Percentiles rank a stretch among this genome's conserved stretches.
phyloP scores from a whole-genome alignment of 1,139 yeast genomes.

The Entelexis sorbosivorans region DNA sequence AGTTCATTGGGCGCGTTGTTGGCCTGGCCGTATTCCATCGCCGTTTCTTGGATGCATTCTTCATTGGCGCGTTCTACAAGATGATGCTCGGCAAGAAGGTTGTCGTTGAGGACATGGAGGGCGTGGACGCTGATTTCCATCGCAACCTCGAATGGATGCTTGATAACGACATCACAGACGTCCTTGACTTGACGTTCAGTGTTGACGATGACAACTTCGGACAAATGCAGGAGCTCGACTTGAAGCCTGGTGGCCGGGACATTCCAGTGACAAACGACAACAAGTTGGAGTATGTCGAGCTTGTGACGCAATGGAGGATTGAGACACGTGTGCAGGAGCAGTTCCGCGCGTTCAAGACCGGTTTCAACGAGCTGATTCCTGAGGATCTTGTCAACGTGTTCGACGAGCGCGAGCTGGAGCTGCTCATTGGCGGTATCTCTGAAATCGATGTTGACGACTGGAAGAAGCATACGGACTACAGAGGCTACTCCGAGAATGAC shows the following conservation, averaged over 20 bases:
- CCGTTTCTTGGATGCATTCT: slow-evolving; percentile 93
- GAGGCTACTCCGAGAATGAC: slow-evolving; percentile 94
- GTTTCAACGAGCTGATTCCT: slow-evolving; percentile 93
- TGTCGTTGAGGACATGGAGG: slow-evolving; percentile 93
- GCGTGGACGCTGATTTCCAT: slow-evolving; percentile 94
- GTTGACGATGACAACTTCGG: slow-evolving; percentile 97
- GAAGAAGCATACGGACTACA: slow-evolving; percentile 96
- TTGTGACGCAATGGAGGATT: slow-evolving; percentile 93
- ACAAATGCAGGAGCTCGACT: slow-evolving; percentile 77
- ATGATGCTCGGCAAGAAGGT: slow-evolving; percentile 95
- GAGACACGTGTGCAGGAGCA: slow-evolving; percentile 88
- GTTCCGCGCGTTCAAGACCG: slow-evolving; percentile 90
- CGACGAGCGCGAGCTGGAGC: slow-evolving; percentile 93
- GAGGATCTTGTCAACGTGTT: slow-evolving; percentile 92
- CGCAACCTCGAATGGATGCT: slow-evolving; percentile 91
- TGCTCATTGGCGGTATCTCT: slow-evolving; percentile 94
- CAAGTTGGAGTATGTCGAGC: slow-evolving; percentile 88
- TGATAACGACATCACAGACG: slow-evolving; percentile 82
- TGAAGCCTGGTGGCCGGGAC: slow-evolving; percentile 77
- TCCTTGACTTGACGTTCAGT: slow-evolving; percentile 79
- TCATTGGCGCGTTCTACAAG: slow-evolving; percentile 94
- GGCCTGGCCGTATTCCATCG: slow-evolving; percentile 98
- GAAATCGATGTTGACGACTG: slow-evolving; percentile 97
- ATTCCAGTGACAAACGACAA: slow-evolving; percentile 69
- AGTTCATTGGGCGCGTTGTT: slow-evolving; percentile 94